Evolutionary conservation across 2,329 filamentous ascomycete species (phyloP).

Genomic region (Teratosphaeria zuluensis): DNA sequence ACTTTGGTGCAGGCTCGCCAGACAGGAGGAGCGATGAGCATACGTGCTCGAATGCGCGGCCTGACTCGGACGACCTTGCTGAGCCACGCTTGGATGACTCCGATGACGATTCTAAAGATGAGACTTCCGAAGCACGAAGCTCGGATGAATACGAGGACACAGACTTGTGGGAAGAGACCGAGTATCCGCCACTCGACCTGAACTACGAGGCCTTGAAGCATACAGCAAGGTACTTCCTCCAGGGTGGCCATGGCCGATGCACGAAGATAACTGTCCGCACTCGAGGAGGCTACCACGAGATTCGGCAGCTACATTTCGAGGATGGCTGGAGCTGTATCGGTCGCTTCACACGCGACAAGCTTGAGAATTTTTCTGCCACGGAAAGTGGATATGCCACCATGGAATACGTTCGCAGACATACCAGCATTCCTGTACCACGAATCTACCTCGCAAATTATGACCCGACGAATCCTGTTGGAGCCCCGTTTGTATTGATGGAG

Average conservation of each 20-base stretch:
- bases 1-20: too few relatives aligned
- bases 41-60: too few relatives aligned
- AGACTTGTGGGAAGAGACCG: not conserved
- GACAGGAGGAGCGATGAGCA: too few relatives aligned
- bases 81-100: too few relatives aligned
- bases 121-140: too few relatives aligned
- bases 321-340: constrained; percentile 12
- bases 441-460: constrained; percentile 8
- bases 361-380: not conserved
- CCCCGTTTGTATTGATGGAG: constrained; percentile 10
- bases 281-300: not conserved
- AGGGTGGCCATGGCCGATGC: constrained; percentile 6
- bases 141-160: too few relatives aligned
- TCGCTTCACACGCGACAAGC: constrained; percentile 6
- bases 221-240: constrained; percentile 5
- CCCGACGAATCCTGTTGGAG: constrained; percentile 7
- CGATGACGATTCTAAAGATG: too few relatives aligned
- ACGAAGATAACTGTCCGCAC: not conserved
- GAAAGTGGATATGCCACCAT: constrained; percentile 8
- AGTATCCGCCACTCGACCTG: not conserved
- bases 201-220: constrained; percentile 10
- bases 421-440: constrained; percentile 7
- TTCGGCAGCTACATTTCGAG: too few relatives aligned
- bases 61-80: too few relatives aligned
- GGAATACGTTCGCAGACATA: constrained; percentile 3